phyloP scores from a whole-genome alignment of 805 yeast species.

The Candida boleticola region DNA sequence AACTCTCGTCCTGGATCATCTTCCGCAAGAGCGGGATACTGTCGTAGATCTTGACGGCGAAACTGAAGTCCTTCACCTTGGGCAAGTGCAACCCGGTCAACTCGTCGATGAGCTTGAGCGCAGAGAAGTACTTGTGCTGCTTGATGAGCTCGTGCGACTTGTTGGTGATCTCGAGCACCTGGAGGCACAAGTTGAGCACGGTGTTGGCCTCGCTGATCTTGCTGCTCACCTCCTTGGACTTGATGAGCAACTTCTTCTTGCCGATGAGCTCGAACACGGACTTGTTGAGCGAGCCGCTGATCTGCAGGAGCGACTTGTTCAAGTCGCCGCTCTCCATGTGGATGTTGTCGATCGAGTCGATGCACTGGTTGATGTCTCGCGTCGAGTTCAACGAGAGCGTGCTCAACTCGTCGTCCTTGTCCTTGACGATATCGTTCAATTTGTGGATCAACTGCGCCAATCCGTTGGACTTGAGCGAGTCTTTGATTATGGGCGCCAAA shows the following conservation, averaged over 20 bases:
- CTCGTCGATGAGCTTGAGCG: slow-evolving; percentile 78
- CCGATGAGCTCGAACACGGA: slow-evolving; percentile 67
- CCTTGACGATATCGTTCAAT: slow-evolving; percentile 55
- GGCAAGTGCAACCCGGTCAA: slow-evolving; percentile 66
- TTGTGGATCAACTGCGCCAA: slow-evolving; percentile 55
- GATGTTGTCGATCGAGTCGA: slow-evolving; percentile 61
- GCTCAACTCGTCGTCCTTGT: slow-evolving; percentile 63
- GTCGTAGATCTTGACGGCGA: slow-evolving; percentile 67
- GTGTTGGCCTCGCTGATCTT: slow-evolving; percentile 72
- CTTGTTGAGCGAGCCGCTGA: slow-evolving; percentile 56
- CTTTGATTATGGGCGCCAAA: slow-evolving; percentile 70
- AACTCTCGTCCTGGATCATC: slow-evolving; percentile 71
- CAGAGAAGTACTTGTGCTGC: slow-evolving; percentile 76
- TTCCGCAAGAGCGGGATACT: slow-evolving; percentile 75
- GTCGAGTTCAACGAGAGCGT: slow-evolving; percentile 61
- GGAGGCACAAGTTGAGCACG: slow-evolving; percentile 69
- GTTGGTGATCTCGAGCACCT: slow-evolving; percentile 82
- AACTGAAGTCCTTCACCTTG: slow-evolving; percentile 69
- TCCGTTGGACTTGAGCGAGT: slow-evolving; percentile 54
- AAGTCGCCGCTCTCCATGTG: slow-evolving; percentile 56
- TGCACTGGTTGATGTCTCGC: slow-evolving; percentile 53
- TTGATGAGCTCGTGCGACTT: slow-evolving; percentile 79
- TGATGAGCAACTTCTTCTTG: slow-evolving; percentile 57
- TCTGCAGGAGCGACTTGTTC: slow-evolving; percentile 50
- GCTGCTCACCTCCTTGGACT: slow-evolving; percentile 58